Evolutionary conservation across 306 rosid species (phyloP).

Genomic region (Luffa aegyptiaca): DNA sequence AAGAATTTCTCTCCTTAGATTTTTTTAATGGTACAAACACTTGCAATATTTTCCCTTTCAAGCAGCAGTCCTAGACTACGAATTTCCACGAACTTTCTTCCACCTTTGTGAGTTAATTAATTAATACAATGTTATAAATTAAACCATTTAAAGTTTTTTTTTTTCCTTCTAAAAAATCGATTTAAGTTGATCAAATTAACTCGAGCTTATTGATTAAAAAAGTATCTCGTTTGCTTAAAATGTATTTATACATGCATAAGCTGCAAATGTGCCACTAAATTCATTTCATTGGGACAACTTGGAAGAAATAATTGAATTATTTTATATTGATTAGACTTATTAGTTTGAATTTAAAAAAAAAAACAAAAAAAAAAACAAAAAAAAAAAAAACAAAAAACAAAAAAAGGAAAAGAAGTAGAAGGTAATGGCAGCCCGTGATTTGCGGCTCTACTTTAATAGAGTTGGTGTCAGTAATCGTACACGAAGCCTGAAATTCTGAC

Average conservation of each 20-base stretch:
- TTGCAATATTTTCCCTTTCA: background rate
- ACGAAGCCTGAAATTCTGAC: background rate
- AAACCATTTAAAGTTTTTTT: background rate
- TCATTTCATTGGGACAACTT: background rate
- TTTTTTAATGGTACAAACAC: background rate
- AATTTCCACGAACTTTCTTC: background rate
- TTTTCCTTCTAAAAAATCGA: too few species aligned
- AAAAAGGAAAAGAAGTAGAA: background rate
- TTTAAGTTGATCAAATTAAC: background rate
- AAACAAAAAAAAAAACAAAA: too few species aligned
- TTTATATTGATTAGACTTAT: background rate
- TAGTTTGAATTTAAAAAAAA: background rate
- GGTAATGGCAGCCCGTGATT: conserved; percentile 5
- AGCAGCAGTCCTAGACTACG: background rate
- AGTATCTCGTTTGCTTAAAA: too few species aligned
- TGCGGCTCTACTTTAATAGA: background rate
- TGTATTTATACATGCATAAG: background rate
- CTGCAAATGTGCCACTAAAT: background rate
- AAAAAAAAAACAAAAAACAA: too few species aligned
- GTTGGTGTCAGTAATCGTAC: background rate
- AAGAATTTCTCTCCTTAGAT: background rate
- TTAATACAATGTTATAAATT: background rate
- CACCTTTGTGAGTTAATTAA: background rate
- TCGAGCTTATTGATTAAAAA: background rate
- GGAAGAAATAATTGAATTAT: background rate